phyloP scores from a whole-genome alignment of 306 rosid species.

The Gleditsia sinensis region DNA sequence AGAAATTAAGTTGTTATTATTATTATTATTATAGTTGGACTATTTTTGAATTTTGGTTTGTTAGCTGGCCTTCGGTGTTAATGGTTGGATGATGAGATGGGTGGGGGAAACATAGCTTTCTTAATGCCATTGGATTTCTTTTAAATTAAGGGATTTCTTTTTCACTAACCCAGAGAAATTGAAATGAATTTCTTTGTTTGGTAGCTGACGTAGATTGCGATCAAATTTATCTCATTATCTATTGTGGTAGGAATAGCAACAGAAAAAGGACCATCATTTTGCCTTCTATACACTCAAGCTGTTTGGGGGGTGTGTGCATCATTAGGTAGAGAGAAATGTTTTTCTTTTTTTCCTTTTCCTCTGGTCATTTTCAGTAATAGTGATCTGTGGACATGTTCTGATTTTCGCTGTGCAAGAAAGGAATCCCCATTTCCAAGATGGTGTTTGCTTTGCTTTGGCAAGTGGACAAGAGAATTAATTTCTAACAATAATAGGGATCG shows the following conservation, averaged over 20 bases:
- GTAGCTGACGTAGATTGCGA: conserved; percentile 32
- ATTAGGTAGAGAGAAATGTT: conserved; percentile 27
- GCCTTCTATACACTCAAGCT: conserved; percentile 39
- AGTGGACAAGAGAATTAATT: not conserved
- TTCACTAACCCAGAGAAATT: not conserved
- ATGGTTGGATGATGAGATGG: not conserved
- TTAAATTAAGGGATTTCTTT: not conserved
- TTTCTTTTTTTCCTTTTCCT: not conserved
- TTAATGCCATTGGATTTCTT: not conserved
- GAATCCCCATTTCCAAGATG: conserved; percentile 14
- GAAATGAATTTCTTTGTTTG: conserved; percentile 28
- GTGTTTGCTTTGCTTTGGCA: not conserved
- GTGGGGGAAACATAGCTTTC: not conserved
- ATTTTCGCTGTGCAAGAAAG: conserved; percentile 18
- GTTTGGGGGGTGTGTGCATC: conserved; percentile 36
- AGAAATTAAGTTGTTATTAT: no score
- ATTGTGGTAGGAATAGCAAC: conserved; percentile 5
- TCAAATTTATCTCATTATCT: conserved; percentile 8
- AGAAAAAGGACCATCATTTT: conserved; percentile 34
- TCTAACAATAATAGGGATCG: no score
- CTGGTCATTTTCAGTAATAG: not conserved
- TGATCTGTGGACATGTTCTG: not conserved
- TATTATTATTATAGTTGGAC: no score
- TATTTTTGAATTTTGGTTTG: no score
- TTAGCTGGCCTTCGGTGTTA: no score